Conservation (phyloP, 495 filamentous ascomycete genomes). For the Amorphotheca resinae region DNA sequence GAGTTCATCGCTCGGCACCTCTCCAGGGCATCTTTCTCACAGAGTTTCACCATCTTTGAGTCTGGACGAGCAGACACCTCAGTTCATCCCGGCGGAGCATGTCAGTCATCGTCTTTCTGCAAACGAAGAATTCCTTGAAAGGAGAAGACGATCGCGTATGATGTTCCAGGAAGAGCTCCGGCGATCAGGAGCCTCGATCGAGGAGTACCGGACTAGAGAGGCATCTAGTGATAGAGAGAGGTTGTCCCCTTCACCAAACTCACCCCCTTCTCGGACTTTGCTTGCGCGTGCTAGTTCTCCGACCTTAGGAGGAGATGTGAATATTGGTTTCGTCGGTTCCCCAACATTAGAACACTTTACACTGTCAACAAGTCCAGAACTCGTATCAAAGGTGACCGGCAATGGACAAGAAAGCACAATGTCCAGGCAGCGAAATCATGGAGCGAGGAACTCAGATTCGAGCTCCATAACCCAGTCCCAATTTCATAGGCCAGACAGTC, state of each 20-base stretch:
- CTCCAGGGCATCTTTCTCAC: not conserved
- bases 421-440: too few relatives aligned
- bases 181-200: conserved; percentile 6
- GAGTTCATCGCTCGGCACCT: not conserved
- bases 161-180: conserved; percentile 13
- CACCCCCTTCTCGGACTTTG: too few relatives aligned
- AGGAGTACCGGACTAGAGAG: conserved; percentile 5
- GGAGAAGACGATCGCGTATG: conserved; percentile 9
- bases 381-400: too few relatives aligned
- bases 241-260: too few relatives aligned
- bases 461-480: too few relatives aligned
- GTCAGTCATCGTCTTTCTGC: conserved; percentile 8
- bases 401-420: too few relatives aligned
- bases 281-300: too few relatives aligned
- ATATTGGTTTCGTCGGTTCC: too few relatives aligned
- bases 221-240: not conserved
- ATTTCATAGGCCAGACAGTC: conserved; percentile 8
- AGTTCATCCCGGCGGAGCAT: conserved; percentile 13
- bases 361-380: too few relatives aligned
- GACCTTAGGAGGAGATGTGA: too few relatives aligned
- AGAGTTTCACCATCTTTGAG: conserved; percentile 6
- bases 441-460: too few relatives aligned
- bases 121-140: conserved; percentile 16
- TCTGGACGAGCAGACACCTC: not conserved
- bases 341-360: too few relatives aligned